Percentiles rank a stretch among this genome's conserved stretches.
These are phyloP conservation scores for Colletotrichum siamense DNA, from an alignment of 2,329 filamentous ascomycete species.

Conservation along the genomic window DNA sequence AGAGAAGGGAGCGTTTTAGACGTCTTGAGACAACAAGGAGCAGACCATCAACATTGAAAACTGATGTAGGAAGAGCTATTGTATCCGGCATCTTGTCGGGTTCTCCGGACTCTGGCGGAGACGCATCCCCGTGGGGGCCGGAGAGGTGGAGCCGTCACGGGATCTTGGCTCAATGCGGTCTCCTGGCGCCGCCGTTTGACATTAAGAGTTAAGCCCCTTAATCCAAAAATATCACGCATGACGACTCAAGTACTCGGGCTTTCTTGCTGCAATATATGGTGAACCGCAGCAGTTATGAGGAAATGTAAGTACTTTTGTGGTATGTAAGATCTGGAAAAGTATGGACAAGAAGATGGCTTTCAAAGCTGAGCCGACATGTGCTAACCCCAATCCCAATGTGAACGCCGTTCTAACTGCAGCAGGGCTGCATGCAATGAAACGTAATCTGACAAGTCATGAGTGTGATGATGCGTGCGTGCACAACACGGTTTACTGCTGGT, in stretches of 20 bases:
- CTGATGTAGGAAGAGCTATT: neutral
- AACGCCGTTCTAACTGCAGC: neutral
- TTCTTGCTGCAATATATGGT: no score
- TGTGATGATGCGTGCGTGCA: neutral
- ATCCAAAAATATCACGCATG: neutral
- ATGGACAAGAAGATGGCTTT: neutral
- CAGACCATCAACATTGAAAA: neutral
- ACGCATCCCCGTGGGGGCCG: neutral
- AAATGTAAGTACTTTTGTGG: neutral
- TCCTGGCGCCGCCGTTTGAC: neutral
- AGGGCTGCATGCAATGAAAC: neutral
- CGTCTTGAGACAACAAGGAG: no score
- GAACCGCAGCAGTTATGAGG: neutral
- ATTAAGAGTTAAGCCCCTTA: neutral
- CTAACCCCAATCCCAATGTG: neutral
- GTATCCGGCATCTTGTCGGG: neutral
- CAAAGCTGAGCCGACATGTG: neutral
- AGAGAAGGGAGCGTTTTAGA: conserved; percentile 26
- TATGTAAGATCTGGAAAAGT: neutral
- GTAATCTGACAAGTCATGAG: neutral
- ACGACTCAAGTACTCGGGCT: fast-evolving
- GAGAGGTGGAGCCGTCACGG: neutral
- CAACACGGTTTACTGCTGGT: neutral
- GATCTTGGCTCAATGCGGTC: neutral
- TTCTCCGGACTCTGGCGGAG: neutral